A percentile compares a stretch with the other conserved stretches of the same genome.
Conservation (phyloP, 2,329 filamentous ascomycete genomes). For the Pyrenophora tritici-repentis region DNA sequence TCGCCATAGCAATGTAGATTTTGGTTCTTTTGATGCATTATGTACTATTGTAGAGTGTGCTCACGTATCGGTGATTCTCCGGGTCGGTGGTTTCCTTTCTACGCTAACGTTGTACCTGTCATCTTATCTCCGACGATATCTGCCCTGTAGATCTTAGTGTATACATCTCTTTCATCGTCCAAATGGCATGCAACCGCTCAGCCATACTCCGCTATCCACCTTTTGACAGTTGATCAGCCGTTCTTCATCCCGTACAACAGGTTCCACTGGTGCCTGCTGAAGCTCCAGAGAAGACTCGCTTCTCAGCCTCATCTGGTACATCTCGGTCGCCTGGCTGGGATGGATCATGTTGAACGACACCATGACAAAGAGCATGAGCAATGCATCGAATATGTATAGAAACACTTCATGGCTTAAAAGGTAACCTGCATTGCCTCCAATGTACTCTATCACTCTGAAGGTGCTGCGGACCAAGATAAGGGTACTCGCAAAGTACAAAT, state of each 20-base stretch:
- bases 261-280: constrained; percentile 5
- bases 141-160: too few relatives aligned
- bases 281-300: constrained; percentile 8
- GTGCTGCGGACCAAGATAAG: constrained; percentile 58
- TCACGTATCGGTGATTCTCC: background rate
- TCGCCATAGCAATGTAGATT: too few relatives aligned
- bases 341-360: constrained; percentile 46
- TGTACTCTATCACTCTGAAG: constrained; percentile 57
- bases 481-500: constrained; percentile 51
- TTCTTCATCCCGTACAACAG: constrained; percentile 4
- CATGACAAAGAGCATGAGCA: constrained; percentile 52
- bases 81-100: background rate
- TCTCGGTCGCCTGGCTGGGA: constrained; percentile 38
- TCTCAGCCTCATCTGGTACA: constrained; percentile 15
- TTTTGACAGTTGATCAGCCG: background rate
- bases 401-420: constrained; percentile 51
- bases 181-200: background rate
- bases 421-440: constrained; percentile 51
- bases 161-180: background rate
- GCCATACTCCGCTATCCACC: background rate
- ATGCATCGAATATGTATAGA: constrained; percentile 54
- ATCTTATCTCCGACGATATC: background rate
- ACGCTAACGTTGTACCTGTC: background rate
- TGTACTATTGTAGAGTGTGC: too few relatives aligned
- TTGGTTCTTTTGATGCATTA: too few relatives aligned